Base-by-base conservation (phyloP, 192 early-diverging fungal species). In the Umbelopsis vinacea region DNA sequence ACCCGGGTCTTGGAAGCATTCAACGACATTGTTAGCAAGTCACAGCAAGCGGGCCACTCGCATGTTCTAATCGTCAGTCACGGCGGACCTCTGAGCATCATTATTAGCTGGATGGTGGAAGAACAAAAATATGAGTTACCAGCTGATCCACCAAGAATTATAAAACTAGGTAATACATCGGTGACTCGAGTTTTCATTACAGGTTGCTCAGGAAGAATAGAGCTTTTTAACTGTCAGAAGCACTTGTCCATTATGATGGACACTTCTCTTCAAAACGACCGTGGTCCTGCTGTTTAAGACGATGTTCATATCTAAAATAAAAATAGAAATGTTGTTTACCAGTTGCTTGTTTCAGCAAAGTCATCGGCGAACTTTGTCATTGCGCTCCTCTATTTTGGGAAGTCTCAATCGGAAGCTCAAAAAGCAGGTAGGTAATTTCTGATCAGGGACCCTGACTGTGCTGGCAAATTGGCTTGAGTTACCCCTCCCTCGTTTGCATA, bases 1-100 rank as follows among this genome's bases (percentile, higher is more conserved):
- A 4, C 35, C 21, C 50, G 77, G 23, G 52, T 74, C 0, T 21
- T 53, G 1, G 35, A 50, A 17, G 69, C 57, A 12, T 79, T 43
- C 66, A 7, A 68, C 4, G 53, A 54, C 14, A 45, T 79, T 17
- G 33, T 71, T 1, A 29, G 55, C n/a, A 63, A 70, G 24, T 63
- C 77, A 29, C n/a, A 26, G 24, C 26, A 46, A 47, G 66, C 63
- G 1, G 52, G 52, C 7, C 46, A 74, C 23, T 11, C 46, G 12
- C 45, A 71, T 24, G 60, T 79, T 17, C 35, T 79, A 15, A 54
- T 79, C 2, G 73, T 79, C 3, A 74, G 73, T 3, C 77, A 79
- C 14, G 77, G 77, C 50, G 77, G 77, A 17, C 52, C 54, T 15
- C 54, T 79, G 14, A 33, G 24, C 19, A 38, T 38, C 12, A 63